A percentile compares a stretch with the other conserved stretches of the same genome.
These are phyloP conservation scores for Fusarium clavum DNA, from an alignment of 2,329 filamentous ascomycete genomes.

Conservation along the genomic window DNA sequence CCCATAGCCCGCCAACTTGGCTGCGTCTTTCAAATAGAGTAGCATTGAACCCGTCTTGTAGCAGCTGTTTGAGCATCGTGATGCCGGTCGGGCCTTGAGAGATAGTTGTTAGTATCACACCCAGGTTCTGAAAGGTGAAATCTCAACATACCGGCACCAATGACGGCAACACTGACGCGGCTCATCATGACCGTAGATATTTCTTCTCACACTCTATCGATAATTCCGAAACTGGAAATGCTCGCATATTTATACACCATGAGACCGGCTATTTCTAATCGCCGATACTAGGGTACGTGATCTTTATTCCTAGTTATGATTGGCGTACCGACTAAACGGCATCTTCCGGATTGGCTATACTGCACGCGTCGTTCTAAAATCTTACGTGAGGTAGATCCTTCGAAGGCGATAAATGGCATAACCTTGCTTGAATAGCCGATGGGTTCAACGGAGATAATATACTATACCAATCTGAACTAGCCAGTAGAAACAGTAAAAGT, in stretches of 20 bases:
- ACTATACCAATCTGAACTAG: not conserved
- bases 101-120: rapidly evolving
- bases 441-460: not conserved
- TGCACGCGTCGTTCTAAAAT: not conserved
- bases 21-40: constrained; percentile 10
- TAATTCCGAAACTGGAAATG: rapidly evolving
- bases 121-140: rapidly evolving
- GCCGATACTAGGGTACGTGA: not conserved
- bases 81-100: constrained; percentile 18
- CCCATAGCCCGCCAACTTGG: constrained; percentile 17
- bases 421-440: not conserved
- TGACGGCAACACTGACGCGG: not conserved
- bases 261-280: not conserved
- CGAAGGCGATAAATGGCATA: not conserved
- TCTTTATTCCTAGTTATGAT: not conserved
- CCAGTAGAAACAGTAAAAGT: not conserved
- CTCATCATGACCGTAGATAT: not conserved
- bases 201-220: rapidly evolving
- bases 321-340: not conserved
- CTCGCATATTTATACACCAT: not conserved
- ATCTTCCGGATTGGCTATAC: not conserved
- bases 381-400: not conserved
- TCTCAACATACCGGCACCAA: not conserved
- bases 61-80: constrained; percentile 29
- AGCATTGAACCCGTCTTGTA: constrained; percentile 17